Percentiles rank a stretch among this genome's conserved stretches.
These are phyloP conservation scores for Cicer arietinum DNA, from an alignment of 306 rosid species.

Conservation along the genomic window DNA sequence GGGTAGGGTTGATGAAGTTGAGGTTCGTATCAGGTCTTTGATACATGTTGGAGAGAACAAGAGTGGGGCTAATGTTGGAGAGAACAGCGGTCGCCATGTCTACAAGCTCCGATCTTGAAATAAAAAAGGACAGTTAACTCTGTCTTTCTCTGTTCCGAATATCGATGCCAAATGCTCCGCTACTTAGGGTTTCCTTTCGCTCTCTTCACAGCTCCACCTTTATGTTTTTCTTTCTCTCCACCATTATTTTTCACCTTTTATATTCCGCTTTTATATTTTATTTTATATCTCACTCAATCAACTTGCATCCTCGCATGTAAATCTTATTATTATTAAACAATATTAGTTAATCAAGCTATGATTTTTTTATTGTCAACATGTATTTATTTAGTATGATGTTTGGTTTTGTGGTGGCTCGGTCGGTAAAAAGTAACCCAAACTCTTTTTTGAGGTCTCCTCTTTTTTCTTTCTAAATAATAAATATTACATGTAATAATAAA, in stretches of 20 bases:
- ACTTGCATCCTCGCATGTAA: no score
- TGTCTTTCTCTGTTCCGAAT: slow-evolving; percentile 95
- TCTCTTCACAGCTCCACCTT: neutral
- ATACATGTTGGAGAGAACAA: slow-evolving; percentile 95
- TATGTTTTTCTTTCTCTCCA: neutral
- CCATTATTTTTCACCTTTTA: slow-evolving; percentile 19
- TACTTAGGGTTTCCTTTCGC: slow-evolving; percentile 22
- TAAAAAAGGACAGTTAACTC: slow-evolving; percentile 96
- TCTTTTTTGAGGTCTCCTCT: no score
- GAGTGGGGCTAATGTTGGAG: slow-evolving; percentile 94
- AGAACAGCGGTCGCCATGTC: slow-evolving; percentile 98
- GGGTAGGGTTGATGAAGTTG: slow-evolving; percentile 48
- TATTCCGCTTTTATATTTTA: neutral
- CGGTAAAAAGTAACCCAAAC: no score
- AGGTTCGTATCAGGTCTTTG: slow-evolving; percentile 74
- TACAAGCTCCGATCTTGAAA: slow-evolving; percentile 99
- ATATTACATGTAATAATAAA: no score
- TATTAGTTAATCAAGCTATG: no score
- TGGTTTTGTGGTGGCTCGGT: no score
- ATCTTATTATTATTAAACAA: no score
- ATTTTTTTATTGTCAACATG: no score
- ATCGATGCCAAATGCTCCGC: slow-evolving; percentile 99
- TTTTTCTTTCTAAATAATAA: no score
- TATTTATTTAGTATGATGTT: no score
- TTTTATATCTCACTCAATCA: no score